phyloP scores from a whole-genome alignment of 1,284 basidiomycete species.

The Phylloporus sp. region DNA sequence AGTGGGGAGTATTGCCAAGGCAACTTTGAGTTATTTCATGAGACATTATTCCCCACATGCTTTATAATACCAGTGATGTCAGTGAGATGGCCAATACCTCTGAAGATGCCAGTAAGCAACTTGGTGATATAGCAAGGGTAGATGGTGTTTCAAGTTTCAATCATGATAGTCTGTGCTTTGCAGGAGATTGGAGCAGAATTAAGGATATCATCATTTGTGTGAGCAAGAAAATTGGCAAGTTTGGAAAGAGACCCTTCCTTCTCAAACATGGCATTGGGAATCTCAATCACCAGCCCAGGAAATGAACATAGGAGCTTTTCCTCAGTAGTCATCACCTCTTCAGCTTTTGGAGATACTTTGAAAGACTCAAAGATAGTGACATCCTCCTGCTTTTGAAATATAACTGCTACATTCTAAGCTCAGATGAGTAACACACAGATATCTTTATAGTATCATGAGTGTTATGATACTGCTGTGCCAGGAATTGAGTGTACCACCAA shows the following conservation, averaged over 20 bases:
- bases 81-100: background rate
- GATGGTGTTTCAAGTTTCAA: constrained; percentile 17
- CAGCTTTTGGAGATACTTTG: constrained; percentile 19
- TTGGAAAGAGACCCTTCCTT: constrained; percentile 9
- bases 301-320: constrained; percentile 43
- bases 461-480: rapidly evolving
- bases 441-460: constrained; percentile 18
- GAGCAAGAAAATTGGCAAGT: constrained; percentile 35
- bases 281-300: constrained; percentile 38
- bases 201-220: constrained; percentile 32
- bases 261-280: constrained; percentile 23
- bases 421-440: constrained; percentile 34
- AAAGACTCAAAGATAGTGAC: constrained; percentile 40
- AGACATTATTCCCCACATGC: constrained; percentile 33
- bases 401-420: constrained; percentile 42
- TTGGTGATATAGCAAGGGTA: constrained; percentile 43
- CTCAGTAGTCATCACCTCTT: constrained; percentile 30
- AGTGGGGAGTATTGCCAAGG: constrained; percentile 25
- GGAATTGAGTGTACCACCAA: constrained; percentile 18
- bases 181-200: constrained; percentile 10
- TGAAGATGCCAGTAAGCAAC: constrained; percentile 16
- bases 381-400: constrained; percentile 32
- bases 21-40: constrained; percentile 30
- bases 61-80: background rate
- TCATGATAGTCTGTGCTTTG: constrained; percentile 18